Evolutionary conservation across 805 yeast species (phyloP), one percentile per base, ranked within the genome.

Genomic region (Suhomyces kilbournensis): DNA sequence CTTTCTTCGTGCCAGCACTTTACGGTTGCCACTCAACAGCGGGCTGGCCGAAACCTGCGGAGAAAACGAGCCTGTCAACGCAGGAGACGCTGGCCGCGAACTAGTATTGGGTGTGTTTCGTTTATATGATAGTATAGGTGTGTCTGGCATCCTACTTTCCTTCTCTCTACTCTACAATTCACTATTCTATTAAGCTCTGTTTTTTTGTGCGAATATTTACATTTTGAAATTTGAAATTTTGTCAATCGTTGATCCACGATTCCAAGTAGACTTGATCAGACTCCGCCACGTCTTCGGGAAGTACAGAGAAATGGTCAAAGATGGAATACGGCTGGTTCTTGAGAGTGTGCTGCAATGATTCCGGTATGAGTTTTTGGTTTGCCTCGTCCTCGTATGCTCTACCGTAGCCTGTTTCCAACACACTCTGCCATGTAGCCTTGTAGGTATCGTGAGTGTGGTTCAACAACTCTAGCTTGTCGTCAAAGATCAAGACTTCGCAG

Each of bases 401-500:
- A 2, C 78, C 83, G 48, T 79, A 82, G 3, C 87, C 90, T 49
- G 88, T 81, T 61, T 85, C 92, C 44, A 87, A 67, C 1, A 88
- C 84, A 63, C 92, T 85, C 59, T 86, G 90, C 84, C 93, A 85
- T 1, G 97, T 87, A 0, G 96, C 94, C 60, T 80, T 82, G 68
- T 86, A 93, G 44, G 84, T 79, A 57, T 85, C 81, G 2, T 75
- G 84, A 26, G 81, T 74, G 42, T 77, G 76, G 25, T 59, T 60
- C 2, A 83, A 75, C 51, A 78, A 74, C 64, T 91, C 97, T 48
- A 94, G 66, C 66, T 85, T 88, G 61, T 91, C 97, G 62, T 94
- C 99, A 67, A 79, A 90, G 1, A 87, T 83, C 45, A 94, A 72
- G 14, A 94, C 97, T 57, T 91, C 96, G 67, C 97, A 90, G 20